Conservation (phyloP, 2,329 filamentous ascomycete species). For the Neonectria sp. region DNA sequence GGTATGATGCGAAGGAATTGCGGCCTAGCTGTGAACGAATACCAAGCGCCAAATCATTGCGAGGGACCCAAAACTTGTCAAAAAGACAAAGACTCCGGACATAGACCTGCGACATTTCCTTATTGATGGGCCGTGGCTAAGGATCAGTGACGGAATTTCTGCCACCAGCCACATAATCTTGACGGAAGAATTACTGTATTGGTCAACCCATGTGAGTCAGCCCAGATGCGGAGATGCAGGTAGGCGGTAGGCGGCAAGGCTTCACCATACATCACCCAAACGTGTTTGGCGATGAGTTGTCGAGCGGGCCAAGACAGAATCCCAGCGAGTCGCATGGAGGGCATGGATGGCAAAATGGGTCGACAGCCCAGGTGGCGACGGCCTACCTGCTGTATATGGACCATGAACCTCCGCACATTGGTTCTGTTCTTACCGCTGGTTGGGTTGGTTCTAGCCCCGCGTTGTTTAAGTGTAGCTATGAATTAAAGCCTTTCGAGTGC, state of each 20-base stretch:
- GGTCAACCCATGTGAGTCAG: neutral
- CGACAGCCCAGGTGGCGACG: slow-evolving; percentile 1
- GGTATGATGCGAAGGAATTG: neutral
- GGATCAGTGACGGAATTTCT: slow-evolving; percentile 2
- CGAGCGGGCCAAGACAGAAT: neutral
- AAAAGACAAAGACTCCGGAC: neutral
- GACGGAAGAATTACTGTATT: slow-evolving; percentile 1
- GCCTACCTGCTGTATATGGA: slow-evolving; percentile 3
- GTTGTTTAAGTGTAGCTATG: neutral
- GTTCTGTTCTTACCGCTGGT: slow-evolving; percentile 3
- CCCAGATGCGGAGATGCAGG: slow-evolving; percentile 3
- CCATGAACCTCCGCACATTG: neutral
- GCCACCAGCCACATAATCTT: neutral
- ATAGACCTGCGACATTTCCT: neutral
- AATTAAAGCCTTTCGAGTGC: slow-evolving; percentile 4
- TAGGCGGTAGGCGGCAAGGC: neutral
- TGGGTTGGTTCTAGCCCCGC: neutral
- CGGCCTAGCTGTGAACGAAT: neutral
- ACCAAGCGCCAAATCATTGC: neutral
- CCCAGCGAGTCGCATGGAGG: neutral
- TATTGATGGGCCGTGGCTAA: neutral
- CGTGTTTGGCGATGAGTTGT: neutral
- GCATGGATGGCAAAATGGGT: slow-evolving; percentile 9
- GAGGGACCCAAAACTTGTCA: neutral
- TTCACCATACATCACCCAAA: neutral